phyloP scores from a whole-genome alignment of 768 basidiomycete species.

The Galerina marginata region DNA sequence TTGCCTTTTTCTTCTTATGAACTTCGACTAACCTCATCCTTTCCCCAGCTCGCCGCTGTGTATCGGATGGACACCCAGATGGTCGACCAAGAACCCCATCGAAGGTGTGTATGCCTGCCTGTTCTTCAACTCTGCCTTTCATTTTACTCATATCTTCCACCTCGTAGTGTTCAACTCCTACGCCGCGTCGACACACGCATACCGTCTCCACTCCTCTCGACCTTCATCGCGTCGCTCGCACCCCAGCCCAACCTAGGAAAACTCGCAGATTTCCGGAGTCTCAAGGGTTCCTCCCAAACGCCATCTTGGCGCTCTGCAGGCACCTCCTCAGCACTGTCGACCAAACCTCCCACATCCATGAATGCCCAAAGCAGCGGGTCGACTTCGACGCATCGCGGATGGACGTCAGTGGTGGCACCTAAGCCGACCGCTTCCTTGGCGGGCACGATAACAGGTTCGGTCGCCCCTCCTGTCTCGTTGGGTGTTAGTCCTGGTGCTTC shows the following conservation, averaged over 20 bases:
- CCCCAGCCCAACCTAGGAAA: conserved; percentile 58
- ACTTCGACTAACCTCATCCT: conserved; percentile 1
- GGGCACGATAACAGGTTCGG: conserved; percentile 1
- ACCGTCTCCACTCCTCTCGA: conserved; percentile 73
- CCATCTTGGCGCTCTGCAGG: conserved; percentile 1
- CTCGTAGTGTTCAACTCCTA: conserved; percentile 73
- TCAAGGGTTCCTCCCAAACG: conserved; percentile 12
- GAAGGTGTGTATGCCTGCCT: conserved; percentile 47
- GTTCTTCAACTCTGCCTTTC: not conserved
- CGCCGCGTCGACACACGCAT: conserved; percentile 83
- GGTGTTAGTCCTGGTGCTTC: not conserved
- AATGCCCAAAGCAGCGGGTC: conserved; percentile 8
- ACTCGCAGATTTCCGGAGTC: conserved; percentile 57
- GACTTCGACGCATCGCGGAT: conserved; percentile 20
- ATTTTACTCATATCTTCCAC: not conserved
- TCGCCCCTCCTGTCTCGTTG: not conserved
- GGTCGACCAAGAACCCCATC: conserved; percentile 90
- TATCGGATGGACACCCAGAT: conserved; percentile 87
- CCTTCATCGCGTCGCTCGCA: conserved; percentile 35
- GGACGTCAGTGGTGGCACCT: conserved; percentile 27
- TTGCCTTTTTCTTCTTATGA: not conserved
- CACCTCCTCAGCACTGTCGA: conserved; percentile 2
- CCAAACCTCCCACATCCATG: conserved; percentile 9
- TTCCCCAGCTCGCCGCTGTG: conserved; percentile 65
- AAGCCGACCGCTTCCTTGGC: conserved; percentile 14